Evolutionary conservation across 2,329 filamentous ascomycete genomes (phyloP).

Genomic region (Aschersonia sp.): DNA sequence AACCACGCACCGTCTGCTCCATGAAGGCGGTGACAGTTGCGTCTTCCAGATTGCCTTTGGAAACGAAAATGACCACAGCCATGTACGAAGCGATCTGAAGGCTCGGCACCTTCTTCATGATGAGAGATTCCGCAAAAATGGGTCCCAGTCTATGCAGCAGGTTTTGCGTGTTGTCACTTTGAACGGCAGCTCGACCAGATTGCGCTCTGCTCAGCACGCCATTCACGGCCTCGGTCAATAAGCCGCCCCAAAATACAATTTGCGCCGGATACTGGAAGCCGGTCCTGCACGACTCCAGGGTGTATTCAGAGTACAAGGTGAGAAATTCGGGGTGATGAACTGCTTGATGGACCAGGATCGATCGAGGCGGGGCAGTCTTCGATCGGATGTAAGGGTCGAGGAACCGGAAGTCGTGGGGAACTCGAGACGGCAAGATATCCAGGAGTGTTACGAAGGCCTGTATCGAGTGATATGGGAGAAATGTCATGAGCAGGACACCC

Average conservation of each 20-base stretch:
- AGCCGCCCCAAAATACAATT: conserved; percentile 79
- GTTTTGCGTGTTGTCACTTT: conserved; percentile 69
- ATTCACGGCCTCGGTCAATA: conserved; percentile 74
- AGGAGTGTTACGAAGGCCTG: conserved; percentile 75
- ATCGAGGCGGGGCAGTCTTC: conserved; percentile 60
- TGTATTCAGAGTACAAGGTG: conserved; percentile 61
- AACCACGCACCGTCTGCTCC: conserved; percentile 71
- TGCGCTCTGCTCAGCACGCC: conserved; percentile 64
- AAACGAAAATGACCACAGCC: conserved; percentile 72
- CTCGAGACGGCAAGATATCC: conserved; percentile 65
- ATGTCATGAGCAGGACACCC: conserved; percentile 60
- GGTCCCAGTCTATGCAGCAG: conserved; percentile 52
- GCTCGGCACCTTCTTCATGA: conserved; percentile 60
- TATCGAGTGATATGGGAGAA: conserved; percentile 82
- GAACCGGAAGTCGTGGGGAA: conserved; percentile 68
- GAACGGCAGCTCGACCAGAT: conserved; percentile 61
- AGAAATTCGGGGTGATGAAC: conserved; percentile 67
- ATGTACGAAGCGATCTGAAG: conserved; percentile 83
- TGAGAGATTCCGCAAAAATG: conserved; percentile 63
- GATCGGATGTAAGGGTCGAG: conserved; percentile 75
- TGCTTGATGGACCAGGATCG: conserved; percentile 71
- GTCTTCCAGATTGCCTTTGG: conserved; percentile 69
- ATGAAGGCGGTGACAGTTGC: conserved; percentile 72
- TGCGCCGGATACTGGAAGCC: conserved; percentile 64
- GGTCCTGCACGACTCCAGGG: conserved; percentile 56